Conservation (phyloP, 2,329 filamentous ascomycete genomes). For the Xylariales sp. region DNA sequence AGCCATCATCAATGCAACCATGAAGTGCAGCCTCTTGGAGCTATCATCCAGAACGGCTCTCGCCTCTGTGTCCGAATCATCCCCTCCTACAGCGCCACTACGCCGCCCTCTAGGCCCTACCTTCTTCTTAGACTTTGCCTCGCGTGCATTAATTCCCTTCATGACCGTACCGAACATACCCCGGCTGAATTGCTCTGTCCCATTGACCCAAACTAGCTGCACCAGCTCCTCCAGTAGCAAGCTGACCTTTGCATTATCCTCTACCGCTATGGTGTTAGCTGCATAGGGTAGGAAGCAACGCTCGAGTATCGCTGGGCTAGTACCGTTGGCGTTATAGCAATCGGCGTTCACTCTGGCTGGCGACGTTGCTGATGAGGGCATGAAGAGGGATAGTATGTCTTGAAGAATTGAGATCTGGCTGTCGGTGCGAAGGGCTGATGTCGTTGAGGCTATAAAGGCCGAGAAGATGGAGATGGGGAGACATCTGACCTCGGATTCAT, state of each 20-base stretch:
- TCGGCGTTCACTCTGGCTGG: conserved; percentile 36
- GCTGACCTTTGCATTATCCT: conserved; percentile 70
- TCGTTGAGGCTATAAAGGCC: conserved; percentile 41
- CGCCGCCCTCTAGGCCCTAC: conserved; percentile 27
- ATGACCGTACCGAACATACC: conserved; percentile 35
- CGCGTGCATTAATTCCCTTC: conserved; percentile 44
- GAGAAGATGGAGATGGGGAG: conserved; percentile 55
- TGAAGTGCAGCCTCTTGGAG: conserved; percentile 34
- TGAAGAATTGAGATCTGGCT: conserved; percentile 41
- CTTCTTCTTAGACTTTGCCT: conserved; percentile 40
- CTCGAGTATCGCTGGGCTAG: conserved; percentile 44
- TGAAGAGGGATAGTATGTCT: conserved; percentile 37
- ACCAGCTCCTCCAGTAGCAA: conserved; percentile 63
- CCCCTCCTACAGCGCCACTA: conserved; percentile 11
- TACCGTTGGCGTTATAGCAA: conserved; percentile 30
- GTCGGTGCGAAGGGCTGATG: conserved; percentile 30
- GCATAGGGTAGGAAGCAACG: conserved; percentile 61
- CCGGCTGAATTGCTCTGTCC: conserved; percentile 29
- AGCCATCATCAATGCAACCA: conserved; percentile 32
- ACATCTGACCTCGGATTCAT: conserved; percentile 52
- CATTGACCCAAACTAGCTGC: conserved; percentile 42
- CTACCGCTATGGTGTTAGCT: conserved; percentile 53
- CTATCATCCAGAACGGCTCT: conserved; percentile 40
- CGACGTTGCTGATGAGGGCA: conserved; percentile 37
- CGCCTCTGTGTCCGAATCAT: conserved; percentile 36